Percentiles rank a stretch among this genome's conserved stretches.
Evolutionary conservation across 225 moss, liverwort and hornwort species (phyloP).

Genomic region (Antitrichia curtipendula): DNA sequence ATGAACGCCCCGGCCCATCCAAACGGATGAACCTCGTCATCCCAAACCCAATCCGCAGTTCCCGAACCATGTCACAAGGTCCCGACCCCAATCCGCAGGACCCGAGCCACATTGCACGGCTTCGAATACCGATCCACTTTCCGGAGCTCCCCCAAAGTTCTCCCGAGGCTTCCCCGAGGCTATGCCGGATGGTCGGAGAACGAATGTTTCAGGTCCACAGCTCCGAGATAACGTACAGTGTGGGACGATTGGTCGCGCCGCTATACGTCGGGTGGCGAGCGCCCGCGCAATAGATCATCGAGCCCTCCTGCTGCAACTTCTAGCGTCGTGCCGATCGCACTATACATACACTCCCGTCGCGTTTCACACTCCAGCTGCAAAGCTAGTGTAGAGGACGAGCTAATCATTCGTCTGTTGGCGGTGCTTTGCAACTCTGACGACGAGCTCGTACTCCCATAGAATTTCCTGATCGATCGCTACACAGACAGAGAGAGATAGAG

Average conservation of each 20-base stretch:
- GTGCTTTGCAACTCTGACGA: not conserved
- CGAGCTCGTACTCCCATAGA: not conserved
- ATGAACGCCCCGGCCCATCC: not conserved
- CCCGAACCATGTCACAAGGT: not conserved
- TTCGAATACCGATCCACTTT: not conserved
- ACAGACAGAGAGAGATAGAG: not conserved
- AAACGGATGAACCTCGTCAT: not conserved
- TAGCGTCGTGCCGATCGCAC: not conserved
- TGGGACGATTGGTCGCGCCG: conserved; percentile 31
- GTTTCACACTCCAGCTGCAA: not conserved
- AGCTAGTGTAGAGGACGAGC: not conserved
- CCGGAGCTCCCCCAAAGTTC: not conserved
- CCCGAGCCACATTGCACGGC: not conserved
- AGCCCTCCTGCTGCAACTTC: not conserved
- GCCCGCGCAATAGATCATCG: not conserved
- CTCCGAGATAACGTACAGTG: conserved; percentile 38
- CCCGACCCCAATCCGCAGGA: not conserved
- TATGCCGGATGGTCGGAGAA: not conserved
- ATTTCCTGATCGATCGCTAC: not conserved
- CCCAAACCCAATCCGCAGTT: not conserved
- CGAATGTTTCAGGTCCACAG: conserved; percentile 16
- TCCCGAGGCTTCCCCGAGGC: not conserved
- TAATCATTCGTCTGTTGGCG: not conserved
- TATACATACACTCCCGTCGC: not conserved
- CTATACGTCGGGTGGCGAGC: not conserved